Evolutionary conservation across 2,329 filamentous ascomycete species (phyloP).

Genomic region (Trichoderma aggressivum): DNA sequence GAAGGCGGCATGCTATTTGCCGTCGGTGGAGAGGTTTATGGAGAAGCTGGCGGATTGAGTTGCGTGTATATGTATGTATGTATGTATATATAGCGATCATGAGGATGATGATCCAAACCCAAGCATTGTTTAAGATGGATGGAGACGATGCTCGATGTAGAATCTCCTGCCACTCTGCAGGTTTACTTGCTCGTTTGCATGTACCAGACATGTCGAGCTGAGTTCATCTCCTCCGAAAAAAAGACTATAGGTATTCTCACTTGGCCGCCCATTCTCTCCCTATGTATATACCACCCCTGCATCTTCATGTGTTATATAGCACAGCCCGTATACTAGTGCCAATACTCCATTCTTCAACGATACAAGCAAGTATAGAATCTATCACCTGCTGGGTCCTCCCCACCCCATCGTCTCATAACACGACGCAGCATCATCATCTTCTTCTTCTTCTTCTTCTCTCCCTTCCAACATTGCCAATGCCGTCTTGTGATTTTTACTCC

Average conservation of each 20-base stretch:
- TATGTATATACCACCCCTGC: neutral
- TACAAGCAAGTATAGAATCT: neutral
- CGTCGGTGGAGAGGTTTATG: constrained; percentile 53
- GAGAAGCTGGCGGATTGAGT: constrained; percentile 34
- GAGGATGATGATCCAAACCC: neutral
- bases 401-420: constrained; percentile 17
- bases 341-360: neutral
- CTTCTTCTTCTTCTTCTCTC: too few relatives aligned
- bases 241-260: neutral
- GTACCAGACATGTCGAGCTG: neutral
- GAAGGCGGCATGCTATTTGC: constrained; percentile 60
- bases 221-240: neutral
- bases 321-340: neutral
- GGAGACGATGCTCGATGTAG: neutral
- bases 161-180: neutral
- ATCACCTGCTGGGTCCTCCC: neutral
- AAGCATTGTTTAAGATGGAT: neutral
- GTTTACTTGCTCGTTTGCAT: neutral
- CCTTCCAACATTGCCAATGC: constrained; percentile 2
- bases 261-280: neutral
- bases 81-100: neutral
- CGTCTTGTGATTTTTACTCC: neutral
- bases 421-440: neutral
- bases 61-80: neutral
- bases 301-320: neutral